Base-by-base conservation (phyloP, 148 eudicot species). In the Heliamphora exappendiculata region DNA sequence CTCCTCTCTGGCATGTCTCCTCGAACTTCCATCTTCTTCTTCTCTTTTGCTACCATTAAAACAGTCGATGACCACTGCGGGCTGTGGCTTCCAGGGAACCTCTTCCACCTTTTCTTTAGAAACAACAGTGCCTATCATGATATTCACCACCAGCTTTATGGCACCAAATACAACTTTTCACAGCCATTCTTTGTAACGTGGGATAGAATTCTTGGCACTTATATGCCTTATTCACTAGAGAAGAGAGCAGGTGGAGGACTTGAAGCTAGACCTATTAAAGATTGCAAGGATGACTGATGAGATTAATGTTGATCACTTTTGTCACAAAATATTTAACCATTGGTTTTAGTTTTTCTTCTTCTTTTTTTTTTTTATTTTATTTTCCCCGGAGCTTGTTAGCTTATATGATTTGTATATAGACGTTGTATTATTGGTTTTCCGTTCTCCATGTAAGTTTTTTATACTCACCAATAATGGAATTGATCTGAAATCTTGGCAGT, bases 1-100 rank as follows among this genome's bases (percentile, higher is more conserved):
- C 89, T 91, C 26, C 78, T 78, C 28, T 85, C 96, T 0, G 98
- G 98, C 65, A 93, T 93, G 98, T 84, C 98, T 26, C 90, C 98
- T 10, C 81, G 90, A 49, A 75, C 83, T 59, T 91, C 98, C 54
- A 89, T 89, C 37, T 91, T 91, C 81, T 93, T 93, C 84, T 93
- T 91, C 70, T 88, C 93, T 64, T 93, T 93, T 50, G 98, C 98
- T 37, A 93, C 96, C 76, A 81, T 93, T 58, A 93, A 93, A 75
- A 91, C 94, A 5, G 98, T 95, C 16, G 98, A 92, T 36, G 97
- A 95, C 74, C 98, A 95, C 58, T 92, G 97, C 8, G 97, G 98
- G 63, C 82, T 92, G 36, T 88, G 93, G 97, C 85, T 95, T 50
- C 97, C 97, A 1, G 90, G 97, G 41, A 95, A 92, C 74, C 86